These are phyloP conservation scores for Cytospora piceicola DNA, from an alignment of 2,329 filamentous ascomycete species.

Conservation along the genomic window DNA sequence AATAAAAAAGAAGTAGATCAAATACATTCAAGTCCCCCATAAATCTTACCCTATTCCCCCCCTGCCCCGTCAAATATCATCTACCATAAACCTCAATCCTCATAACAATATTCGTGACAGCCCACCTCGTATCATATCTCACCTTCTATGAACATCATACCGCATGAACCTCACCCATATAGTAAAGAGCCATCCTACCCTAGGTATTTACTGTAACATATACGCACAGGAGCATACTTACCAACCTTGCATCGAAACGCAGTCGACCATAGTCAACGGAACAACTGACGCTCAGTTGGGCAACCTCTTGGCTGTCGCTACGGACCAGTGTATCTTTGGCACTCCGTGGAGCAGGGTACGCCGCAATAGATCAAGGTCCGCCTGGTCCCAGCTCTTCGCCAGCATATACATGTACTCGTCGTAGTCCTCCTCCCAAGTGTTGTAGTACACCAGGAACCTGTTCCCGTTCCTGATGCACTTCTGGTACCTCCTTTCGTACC, in stretches of 20 bases:
- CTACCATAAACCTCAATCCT: too few relatives aligned
- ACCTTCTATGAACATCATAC: too few relatives aligned
- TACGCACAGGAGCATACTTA: background rate
- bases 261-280: background rate
- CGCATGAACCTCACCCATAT: too few relatives aligned
- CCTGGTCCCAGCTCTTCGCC: background rate
- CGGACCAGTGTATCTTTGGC: background rate
- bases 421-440: background rate
- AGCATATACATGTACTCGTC: background rate
- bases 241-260: background rate
- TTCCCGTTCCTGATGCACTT: accelerated
- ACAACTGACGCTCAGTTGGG: background rate
- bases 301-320: background rate
- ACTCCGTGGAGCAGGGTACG: background rate
- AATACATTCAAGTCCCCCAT: too few relatives aligned
- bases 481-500: background rate
- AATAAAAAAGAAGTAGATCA: too few relatives aligned
- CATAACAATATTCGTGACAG: too few relatives aligned
- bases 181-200: too few relatives aligned
- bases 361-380: background rate
- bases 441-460: background rate
- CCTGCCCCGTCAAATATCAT: too few relatives aligned
- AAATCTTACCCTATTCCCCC: too few relatives aligned
- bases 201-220: too few relatives aligned
- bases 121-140: too few relatives aligned